Base-by-base conservation (phyloP, 306 rosid genomes). In the Prosopis cineraria region DNA sequence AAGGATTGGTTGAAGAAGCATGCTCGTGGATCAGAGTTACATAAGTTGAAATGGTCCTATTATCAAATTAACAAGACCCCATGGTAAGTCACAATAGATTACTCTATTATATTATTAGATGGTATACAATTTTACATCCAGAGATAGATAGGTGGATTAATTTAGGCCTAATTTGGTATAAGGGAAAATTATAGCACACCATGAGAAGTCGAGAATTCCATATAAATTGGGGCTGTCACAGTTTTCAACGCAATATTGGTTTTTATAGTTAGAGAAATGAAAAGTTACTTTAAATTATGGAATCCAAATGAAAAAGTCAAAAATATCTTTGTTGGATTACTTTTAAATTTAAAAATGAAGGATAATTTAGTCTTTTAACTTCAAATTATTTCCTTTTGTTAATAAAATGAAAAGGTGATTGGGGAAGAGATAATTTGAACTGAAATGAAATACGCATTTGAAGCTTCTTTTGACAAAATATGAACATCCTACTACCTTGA, bases 1-100 rank as follows among this genome's bases (percentile, higher is more conserved):
- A 85, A 89, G 88, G 96, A 91, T 81, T 95, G 98, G 98, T 80
- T 95, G 85, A 89, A 88, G 89, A 77, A 87, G 85, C 89, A 86
- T 78, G 91, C 90, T 22, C 86, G 78, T 82, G 77, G 81, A 72
- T 91, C 97, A 36, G 87, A 91, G 66, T 73, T 92, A 67, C 90
- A 91, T 81, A 84, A 89, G 79, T 84, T 95, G 83, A 95, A 92
- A 85, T 95, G 98, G 98, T 84, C 86, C 75, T 95, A 95, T 75
- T 95, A 95, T 87, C 75, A 68, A 78, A 95, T 95, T 78, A 87
- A 95, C 79, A 87, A 87, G 85, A 83, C 89, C 82, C 98, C 98
- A 39, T 95, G 98, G 98, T 92, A 83, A 77, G 90, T 82, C 68
- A 75, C 75, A 62, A 62, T 37, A 36, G 16, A 68, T 55, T 52